Conservation (phyloP, 1,284 basidiomycete genomes). For the Xerocomus nothofagi region DNA sequence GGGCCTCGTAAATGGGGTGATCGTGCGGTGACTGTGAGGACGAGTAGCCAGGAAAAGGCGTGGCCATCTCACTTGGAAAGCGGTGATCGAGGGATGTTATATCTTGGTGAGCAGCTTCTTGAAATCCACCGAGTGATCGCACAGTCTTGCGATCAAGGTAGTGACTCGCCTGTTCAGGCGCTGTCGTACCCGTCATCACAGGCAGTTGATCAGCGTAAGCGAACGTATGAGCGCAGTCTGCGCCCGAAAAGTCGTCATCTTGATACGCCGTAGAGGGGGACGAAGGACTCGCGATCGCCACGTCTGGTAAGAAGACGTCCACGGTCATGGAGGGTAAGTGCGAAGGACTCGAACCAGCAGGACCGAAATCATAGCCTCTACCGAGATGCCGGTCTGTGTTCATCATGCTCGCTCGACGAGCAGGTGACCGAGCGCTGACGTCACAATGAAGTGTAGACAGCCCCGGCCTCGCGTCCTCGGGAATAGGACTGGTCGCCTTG, state of each 20-base stretch:
- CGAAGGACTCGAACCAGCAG: slow-evolving; percentile 9
- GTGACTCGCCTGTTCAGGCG: slow-evolving; percentile 13
- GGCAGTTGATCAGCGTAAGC: slow-evolving; percentile 17
- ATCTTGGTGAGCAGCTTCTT: slow-evolving; percentile 19
- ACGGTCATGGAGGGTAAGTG: slow-evolving; percentile 17
- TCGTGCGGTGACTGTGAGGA: slow-evolving; percentile 35
- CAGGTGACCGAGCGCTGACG: slow-evolving; percentile 22
- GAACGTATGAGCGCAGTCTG: slow-evolving; percentile 19
- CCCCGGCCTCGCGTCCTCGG: slow-evolving; percentile 31
- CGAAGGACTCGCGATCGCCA: slow-evolving; percentile 23
- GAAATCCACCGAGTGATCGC: slow-evolving; percentile 22
- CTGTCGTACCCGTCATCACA: slow-evolving; percentile 18
- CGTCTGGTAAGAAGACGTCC: slow-evolving; percentile 21
- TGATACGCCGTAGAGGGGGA: slow-evolving; percentile 27
- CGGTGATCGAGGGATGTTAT: slow-evolving; percentile 28
- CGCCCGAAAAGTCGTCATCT: slow-evolving; percentile 22
- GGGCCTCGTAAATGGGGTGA: slow-evolving; percentile 24
- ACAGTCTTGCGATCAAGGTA: slow-evolving; percentile 23
- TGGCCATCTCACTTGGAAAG: slow-evolving; percentile 26
- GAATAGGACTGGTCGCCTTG: slow-evolving; percentile 14
- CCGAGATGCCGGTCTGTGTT: slow-evolving; percentile 15
- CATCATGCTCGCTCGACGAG: slow-evolving; percentile 20
- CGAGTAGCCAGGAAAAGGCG: slow-evolving; percentile 33
- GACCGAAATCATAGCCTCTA: slow-evolving; percentile 8
- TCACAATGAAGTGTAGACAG: slow-evolving; percentile 22